Evolutionary conservation across 106 monocot genomes (phyloP).

Genomic region (Acorus calamus): DNA sequence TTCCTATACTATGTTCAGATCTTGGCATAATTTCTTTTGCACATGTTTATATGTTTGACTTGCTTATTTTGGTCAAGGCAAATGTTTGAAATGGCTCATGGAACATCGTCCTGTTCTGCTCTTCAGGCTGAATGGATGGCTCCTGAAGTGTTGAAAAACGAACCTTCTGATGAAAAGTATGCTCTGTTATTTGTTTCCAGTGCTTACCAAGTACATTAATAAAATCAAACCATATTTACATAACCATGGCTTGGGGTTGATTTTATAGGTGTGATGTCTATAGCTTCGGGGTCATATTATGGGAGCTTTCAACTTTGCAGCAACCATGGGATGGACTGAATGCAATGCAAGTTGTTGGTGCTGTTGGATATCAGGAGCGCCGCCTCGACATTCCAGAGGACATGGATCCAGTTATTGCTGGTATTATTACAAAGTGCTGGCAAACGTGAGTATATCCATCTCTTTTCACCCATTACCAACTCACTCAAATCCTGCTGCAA

Average conservation of each 20-base stretch:
- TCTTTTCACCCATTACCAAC: no score
- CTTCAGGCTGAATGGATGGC: conserved; percentile 98
- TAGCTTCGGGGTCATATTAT: conserved; percentile 83
- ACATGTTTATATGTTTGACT: no score
- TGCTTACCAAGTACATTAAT: not conserved
- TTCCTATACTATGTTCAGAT: no score
- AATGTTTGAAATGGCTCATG: no score
- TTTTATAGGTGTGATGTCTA: conserved; percentile 66
- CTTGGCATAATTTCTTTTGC: no score
- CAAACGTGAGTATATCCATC: conserved; percentile 32
- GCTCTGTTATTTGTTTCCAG: not conserved
- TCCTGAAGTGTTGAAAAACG: conserved; percentile 87
- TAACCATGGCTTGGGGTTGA: no score
- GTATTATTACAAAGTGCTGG: conserved; percentile 73
- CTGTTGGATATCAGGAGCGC: conserved; percentile 85
- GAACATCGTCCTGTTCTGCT: not conserved
- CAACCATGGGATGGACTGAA: conserved; percentile 89
- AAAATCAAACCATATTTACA: not conserved
- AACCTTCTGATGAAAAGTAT: conserved; percentile 87
- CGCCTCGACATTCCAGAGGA: conserved; percentile 75
- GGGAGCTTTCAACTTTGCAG: conserved; percentile 76
- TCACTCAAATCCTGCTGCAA: no score
- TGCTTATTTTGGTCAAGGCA: no score
- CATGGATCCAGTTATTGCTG: conserved; percentile 61
- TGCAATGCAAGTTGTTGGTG: conserved; percentile 97